Base-by-base conservation (phyloP, 331 rosid species). In the Pyracantha coccinea region DNA sequence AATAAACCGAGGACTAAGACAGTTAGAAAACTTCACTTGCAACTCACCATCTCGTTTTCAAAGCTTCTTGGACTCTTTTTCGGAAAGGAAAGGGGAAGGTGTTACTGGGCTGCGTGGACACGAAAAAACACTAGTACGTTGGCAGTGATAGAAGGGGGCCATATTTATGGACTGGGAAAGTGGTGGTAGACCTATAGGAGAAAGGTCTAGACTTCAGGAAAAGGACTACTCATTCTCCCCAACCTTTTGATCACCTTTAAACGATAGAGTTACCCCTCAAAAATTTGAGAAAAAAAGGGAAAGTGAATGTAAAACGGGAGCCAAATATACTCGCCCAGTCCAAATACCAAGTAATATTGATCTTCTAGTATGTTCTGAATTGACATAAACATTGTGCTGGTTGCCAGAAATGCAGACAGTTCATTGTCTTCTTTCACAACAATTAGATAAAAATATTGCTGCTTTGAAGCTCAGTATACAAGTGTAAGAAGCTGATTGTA, bases 191-290 rank as follows among this genome's bases (percentile, higher is more conserved):
- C 78, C 47, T 58, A 66, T 41, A 67, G 80, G 69, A 85, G 96
- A 92, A 90, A 77, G 77, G 66, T 88, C 93, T 88, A 85, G 93
- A 85, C 68, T 62, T 79, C 62, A 13, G 54, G 87, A 89, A 74
- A 85, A 80, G 59, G 83, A 88, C 86, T 71, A 44, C 52, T 73
- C 84, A 80, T 47, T 83, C 80, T 76, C 77, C 80, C 70, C 27
- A 74, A 33, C 64, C 74, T 64, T 75, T 77, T 84, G 67, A 79
- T n/a, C n/a, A 77, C 63, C 20, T 33, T 41, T 6, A 72, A 81
- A 52, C 28, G 53, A 24, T 78, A 75, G 45, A 64, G 58, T 70
- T 81, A 81, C 83, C 19, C 10, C 17, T 68, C 3, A 68, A 68
- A 76, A 41, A 41, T 3, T 68, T 3, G 17, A 7, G 47, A 75